Conservation (phyloP, 352 stramenopile genomes). For the Globisporangium middletonii region DNA sequence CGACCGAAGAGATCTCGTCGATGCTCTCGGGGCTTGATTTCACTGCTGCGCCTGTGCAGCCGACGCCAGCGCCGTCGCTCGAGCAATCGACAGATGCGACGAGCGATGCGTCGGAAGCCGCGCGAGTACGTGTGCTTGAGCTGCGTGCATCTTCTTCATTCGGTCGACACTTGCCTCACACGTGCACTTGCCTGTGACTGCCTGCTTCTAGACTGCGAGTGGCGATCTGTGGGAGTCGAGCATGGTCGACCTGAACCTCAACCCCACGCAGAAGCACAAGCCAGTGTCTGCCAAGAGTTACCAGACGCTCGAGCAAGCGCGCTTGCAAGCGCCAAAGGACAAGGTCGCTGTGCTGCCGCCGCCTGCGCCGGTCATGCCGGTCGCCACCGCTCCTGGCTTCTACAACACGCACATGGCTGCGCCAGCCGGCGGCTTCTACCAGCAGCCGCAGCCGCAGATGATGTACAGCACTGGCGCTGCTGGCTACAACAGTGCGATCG, state of each 20-base stretch:
- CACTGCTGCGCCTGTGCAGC: constrained; percentile 34
- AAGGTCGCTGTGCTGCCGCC: constrained; percentile 59
- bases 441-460: constrained; percentile 22
- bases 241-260: constrained; percentile 76
- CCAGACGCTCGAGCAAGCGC: constrained; percentile 71
- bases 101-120: constrained; percentile 5
- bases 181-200: neutral
- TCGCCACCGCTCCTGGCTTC: constrained; percentile 14
- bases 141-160: neutral
- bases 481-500: constrained; percentile 16
- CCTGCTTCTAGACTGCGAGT: constrained; percentile 23
- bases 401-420: constrained; percentile 14
- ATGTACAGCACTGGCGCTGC: constrained; percentile 29
- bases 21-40: constrained; percentile 80
- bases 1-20: constrained; percentile 53
- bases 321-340: constrained; percentile 45
- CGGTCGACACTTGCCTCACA: neutral
- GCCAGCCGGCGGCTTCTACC: constrained; percentile 17
- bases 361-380: constrained; percentile 11
- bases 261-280: constrained; percentile 36
- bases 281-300: constrained; percentile 39
- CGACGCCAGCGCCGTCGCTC: constrained; percentile 13
- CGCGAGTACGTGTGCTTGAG: neutral
- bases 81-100: constrained; percentile 27
- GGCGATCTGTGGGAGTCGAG: constrained; percentile 65